Percentiles rank a stretch among this genome's conserved stretches.
These are phyloP conservation scores for Fusarium hainanense DNA, from an alignment of 2,329 filamentous ascomycete species.

Conservation along the genomic window DNA sequence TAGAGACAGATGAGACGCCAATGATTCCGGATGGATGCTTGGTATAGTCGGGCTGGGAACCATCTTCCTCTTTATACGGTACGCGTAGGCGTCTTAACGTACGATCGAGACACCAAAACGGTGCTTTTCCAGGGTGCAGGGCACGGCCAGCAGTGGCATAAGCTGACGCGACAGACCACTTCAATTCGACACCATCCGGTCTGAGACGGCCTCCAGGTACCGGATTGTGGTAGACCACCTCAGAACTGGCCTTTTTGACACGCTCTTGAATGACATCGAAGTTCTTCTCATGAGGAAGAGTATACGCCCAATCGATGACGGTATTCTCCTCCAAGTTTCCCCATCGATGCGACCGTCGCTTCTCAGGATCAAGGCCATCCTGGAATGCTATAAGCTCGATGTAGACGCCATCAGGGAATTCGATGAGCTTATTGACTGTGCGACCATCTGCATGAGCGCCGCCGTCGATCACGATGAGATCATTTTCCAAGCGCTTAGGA, in stretches of 20 bases:
- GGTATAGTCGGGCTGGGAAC: neutral
- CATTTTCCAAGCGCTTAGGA: neutral
- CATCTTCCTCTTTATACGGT: neutral
- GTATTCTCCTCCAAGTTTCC: slow-evolving; percentile 19
- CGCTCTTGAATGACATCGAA: slow-evolving; percentile 12
- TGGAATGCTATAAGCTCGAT: slow-evolving; percentile 37
- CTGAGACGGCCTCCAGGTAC: slow-evolving; percentile 25
- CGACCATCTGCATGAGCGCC: slow-evolving; percentile 28
- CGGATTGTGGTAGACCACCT: neutral
- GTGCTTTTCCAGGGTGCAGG: slow-evolving; percentile 14
- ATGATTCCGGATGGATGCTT: slow-evolving; percentile 8
- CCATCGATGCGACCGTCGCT: slow-evolving; percentile 26
- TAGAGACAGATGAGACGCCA: slow-evolving; percentile 2
- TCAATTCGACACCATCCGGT: slow-evolving; percentile 26
- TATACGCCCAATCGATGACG: slow-evolving; percentile 31
- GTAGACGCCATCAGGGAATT: slow-evolving; percentile 24
- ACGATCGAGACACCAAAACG: slow-evolving; percentile 32
- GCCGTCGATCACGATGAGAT: slow-evolving; percentile 25
- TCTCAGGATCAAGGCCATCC: slow-evolving; percentile 13
- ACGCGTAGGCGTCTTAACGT: slow-evolving; percentile 16
- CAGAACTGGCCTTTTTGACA: neutral
- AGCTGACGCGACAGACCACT: slow-evolving; percentile 30
- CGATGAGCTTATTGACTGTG: slow-evolving; percentile 24
- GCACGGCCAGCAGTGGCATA: slow-evolving; percentile 1
- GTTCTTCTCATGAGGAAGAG: slow-evolving; percentile 12